Evolutionary conservation across 1,284 basidiomycete genomes (phyloP), one percentile per base, ranked within the genome.

Genomic region (Mrakiaceae sp.): DNA sequence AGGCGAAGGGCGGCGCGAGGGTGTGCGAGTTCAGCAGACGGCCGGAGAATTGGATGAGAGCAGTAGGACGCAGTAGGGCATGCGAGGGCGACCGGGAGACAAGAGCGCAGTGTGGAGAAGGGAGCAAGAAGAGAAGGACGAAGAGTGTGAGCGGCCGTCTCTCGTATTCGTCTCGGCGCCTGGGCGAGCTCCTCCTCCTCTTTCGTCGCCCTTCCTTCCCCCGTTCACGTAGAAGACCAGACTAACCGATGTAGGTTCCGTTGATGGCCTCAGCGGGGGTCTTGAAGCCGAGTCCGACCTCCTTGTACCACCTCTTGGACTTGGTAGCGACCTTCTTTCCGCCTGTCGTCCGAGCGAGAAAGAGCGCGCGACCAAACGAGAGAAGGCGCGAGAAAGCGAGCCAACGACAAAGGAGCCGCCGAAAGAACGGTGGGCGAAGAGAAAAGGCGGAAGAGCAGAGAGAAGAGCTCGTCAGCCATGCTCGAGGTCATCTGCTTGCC

Each of bases 301-400:
- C 92, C 83, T 98, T 98, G 83, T 92, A 97, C 96, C 96, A 99
- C 78, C 96, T 83, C 84, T 88, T 95, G 72, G 92, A 88, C 83
- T 88, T 97, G 72, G 91, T 91, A 68, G 87, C 83, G 70, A 91
- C 81, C 83, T 94, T 94, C 83, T 90, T 90, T 72, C 87, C 85
- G 73, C 80, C 88, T 89, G 75, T 64, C 67, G 67, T 5, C n/a
- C 49, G 44, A 3, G 44, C 42, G 48, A 49, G 11, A 16, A 5
- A 12, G 12, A 7, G 27, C 8, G 50, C 27, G 11, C 14, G 27
- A 44, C 40, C 60, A 52, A 43, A 66, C 39, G 56, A n/a, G 10
- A 42, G 12, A 39, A n/a, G 60, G 46, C 48, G 49, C n/a, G 50
- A 8, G 16, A 42, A 47, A 60, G 43, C n/a, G 62, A 55, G 57